Conservation (phyloP, 2,329 filamentous ascomycete species). For the Arthroderma sp. region DNA sequence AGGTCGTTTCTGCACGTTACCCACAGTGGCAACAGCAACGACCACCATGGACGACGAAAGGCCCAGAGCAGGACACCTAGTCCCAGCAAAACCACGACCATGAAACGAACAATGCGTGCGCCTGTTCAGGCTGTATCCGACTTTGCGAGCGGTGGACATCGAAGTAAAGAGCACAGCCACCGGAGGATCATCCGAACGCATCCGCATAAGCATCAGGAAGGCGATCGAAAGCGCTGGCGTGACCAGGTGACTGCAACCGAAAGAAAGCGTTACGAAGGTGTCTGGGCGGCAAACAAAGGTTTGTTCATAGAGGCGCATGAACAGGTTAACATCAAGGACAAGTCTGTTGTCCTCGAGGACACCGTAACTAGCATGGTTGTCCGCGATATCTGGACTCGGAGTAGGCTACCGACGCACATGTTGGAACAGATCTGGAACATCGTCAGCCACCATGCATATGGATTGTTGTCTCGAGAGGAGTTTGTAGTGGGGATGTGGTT, state of each 20-base stretch:
- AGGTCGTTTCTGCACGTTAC: slow-evolving; percentile 16
- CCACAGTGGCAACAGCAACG: not conserved
- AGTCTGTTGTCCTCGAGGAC: slow-evolving; percentile 22
- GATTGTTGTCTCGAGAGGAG: slow-evolving; percentile 33
- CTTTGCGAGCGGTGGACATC: slow-evolving; percentile 12
- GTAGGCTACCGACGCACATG: slow-evolving; percentile 28
- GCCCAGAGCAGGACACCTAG: slow-evolving; percentile 15
- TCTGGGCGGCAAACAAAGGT: slow-evolving; percentile 41
- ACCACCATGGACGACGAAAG: not conserved
- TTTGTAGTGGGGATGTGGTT: slow-evolving; percentile 42
- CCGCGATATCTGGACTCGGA: slow-evolving; percentile 39
- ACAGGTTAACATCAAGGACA: slow-evolving; percentile 10
- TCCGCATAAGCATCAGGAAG: slow-evolving; percentile 39
- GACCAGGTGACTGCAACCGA: slow-evolving; percentile 35
- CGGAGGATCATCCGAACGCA: slow-evolving; percentile 32
- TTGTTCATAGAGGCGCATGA: slow-evolving; percentile 11
- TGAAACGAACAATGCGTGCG: slow-evolving; percentile 35
- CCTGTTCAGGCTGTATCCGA: slow-evolving; percentile 25
- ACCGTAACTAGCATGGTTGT: slow-evolving; percentile 38
- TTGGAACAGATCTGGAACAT: slow-evolving; percentile 38
- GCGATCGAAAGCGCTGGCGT: slow-evolving; percentile 36
- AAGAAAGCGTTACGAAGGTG: slow-evolving; percentile 39
- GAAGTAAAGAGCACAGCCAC: slow-evolving; percentile 18
- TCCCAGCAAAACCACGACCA: slow-evolving; percentile 22
- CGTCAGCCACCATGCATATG: slow-evolving; percentile 29